Evolutionary conservation across 371 early-diverging fungal genomes (phyloP), one percentile per base, ranked within the genome.

Genomic region (Rhizopus arrhizus): DNA sequence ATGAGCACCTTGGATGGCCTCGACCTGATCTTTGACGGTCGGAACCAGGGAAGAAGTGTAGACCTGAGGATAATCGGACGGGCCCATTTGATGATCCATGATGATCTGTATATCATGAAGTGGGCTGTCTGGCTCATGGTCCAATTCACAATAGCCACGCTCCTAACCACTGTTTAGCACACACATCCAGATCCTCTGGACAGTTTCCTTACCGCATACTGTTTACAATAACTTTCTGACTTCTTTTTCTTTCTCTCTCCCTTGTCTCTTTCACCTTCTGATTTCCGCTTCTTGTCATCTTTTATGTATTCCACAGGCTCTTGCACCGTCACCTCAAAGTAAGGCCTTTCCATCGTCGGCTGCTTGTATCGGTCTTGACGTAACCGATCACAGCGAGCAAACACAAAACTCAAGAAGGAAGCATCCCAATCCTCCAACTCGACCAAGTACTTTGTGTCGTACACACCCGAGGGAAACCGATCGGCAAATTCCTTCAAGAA

Each of bases 391-490:
- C 83, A 88, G 73, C 91, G 93, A 52, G 88, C 75, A 69, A 81
- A 96, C 31, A 95, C 70, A 62, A 91, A 95, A 1, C 91, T 82
- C 54, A 97, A 68, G 58, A 85, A 96, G 3, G 88, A 50, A 0
- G 56, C 47, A 9, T 46, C n/a, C 8, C 38, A 43, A 13, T 56
- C 43, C 0, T 40, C 9, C 11, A 40, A 75, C 56, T 70, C 83
- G 1, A 93, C 81, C 11, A 96, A 67, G 61, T 87, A 89, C 70
- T 95, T 95, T 40, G 98, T 97, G 71, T 97, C 96, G 61, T 84
- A 91, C 7, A 95, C 71, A 0, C 95, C 95, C 15, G 82, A 91
- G n/a, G 87, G 85, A 58, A 93, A 93, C 84, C 89, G 85, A 31
- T 84, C 84, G 4, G 70, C 62, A n/a, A 95, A 53, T 64, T 92